Percentiles rank a stretch among this genome's conserved stretches.
Conservation (phyloP, 108 stramenopile genomes). For the Nitzschia sp. region DNA sequence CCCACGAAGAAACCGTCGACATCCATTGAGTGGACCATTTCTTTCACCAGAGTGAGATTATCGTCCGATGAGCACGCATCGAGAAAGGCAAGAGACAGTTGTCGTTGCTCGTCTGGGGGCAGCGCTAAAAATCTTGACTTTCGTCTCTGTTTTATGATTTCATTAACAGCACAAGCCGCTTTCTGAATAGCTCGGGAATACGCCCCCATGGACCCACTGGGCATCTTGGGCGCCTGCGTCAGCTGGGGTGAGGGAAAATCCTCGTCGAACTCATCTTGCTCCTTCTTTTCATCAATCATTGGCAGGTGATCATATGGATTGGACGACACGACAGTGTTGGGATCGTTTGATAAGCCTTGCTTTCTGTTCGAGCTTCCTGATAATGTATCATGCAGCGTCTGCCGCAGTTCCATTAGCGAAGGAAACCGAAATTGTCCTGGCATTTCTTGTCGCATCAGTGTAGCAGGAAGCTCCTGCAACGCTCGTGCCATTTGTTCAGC, state of each 20-base stretch:
- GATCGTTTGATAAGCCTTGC: not conserved
- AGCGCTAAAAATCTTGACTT: conserved; percentile 47
- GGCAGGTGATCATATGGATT: conserved; percentile 59
- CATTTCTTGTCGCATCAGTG: conserved; percentile 12
- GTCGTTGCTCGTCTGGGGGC: conserved; percentile 47
- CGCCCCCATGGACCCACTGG: conserved; percentile 78
- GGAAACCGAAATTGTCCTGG: conserved; percentile 18
- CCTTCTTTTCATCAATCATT: conserved; percentile 20
- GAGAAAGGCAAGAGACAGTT: conserved; percentile 50
- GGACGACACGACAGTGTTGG: not conserved
- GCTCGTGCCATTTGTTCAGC: conserved; percentile 40
- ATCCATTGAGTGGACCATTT: conserved; percentile 64
- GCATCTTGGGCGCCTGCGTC: conserved; percentile 34
- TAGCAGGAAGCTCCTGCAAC: conserved; percentile 13
- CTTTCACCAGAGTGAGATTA: conserved; percentile 56
- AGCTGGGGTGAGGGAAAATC: not conserved
- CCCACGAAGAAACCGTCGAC: conserved; percentile 73
- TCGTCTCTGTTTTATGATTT: conserved; percentile 48
- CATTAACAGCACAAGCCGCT: conserved; percentile 43
- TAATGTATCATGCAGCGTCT: conserved; percentile 14
- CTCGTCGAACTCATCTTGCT: not conserved
- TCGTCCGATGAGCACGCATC: conserved; percentile 75
- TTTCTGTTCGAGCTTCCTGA: not conserved
- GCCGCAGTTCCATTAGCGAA: conserved; percentile 40
- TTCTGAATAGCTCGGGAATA: conserved; percentile 57